Conservation (phyloP, 306 rosid species). For the Bauhinia variegata region DNA sequence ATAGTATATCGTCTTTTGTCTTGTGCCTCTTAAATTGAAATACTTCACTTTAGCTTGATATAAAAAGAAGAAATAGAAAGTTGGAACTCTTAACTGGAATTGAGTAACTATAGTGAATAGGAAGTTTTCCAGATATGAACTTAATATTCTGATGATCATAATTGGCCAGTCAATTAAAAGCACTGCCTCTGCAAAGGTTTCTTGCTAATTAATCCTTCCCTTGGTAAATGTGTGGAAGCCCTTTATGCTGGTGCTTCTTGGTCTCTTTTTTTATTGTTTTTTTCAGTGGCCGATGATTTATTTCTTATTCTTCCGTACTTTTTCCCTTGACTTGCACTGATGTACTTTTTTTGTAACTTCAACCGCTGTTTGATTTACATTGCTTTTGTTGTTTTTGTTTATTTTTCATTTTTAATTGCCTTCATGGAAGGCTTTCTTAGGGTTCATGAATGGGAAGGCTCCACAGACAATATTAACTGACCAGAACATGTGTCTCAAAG, state of each 20-base stretch:
- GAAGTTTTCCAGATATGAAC: slow-evolving; percentile 13
- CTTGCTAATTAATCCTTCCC: slow-evolving; percentile 1
- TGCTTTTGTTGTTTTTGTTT: slow-evolving; percentile 17
- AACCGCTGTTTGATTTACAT: slow-evolving; percentile 41
- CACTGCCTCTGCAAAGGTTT: slow-evolving; percentile 22
- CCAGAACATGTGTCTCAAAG: slow-evolving; percentile 90
- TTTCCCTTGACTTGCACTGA: slow-evolving; percentile 8
- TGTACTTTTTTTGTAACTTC: slow-evolving; percentile 9
- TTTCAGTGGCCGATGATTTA: slow-evolving; percentile 19
- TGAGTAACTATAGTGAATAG: slow-evolving; percentile 22
- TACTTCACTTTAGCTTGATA: slow-evolving; percentile 8
- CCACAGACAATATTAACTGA: slow-evolving; percentile 91
- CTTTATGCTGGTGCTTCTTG: slow-evolving; percentile 17
- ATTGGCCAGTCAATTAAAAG: slow-evolving; percentile 3
- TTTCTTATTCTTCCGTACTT: neutral
- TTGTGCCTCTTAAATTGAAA: slow-evolving; percentile 19
- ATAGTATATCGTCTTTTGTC: slow-evolving; percentile 1
- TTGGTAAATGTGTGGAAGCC: slow-evolving; percentile 3
- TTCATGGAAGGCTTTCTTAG: slow-evolving; percentile 80
- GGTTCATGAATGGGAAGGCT: slow-evolving; percentile 90
- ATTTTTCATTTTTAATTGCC: slow-evolving; percentile 30
- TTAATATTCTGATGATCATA: slow-evolving; percentile 13
- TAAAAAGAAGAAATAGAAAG: slow-evolving; percentile 20
- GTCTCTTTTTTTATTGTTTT: slow-evolving; percentile 10
- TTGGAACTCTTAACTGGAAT: slow-evolving; percentile 19